Base-by-base conservation (phyloP, 2,329 filamentous ascomycete species). In the Fusarium zealandicum region DNA sequence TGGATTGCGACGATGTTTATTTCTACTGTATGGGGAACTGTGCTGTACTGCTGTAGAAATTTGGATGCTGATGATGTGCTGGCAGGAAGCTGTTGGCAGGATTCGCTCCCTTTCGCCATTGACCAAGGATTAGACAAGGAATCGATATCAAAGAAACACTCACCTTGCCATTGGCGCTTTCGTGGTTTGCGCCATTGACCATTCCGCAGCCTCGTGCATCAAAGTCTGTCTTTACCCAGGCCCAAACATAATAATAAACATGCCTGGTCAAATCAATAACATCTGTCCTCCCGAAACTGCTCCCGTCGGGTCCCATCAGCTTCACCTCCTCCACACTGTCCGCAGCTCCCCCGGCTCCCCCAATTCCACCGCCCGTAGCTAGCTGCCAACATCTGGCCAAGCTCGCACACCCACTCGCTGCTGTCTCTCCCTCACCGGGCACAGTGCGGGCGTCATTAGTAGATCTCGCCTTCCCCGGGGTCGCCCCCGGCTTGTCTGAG, bases 391-490 rank as follows among this genome's bases (percentile, higher is more conserved):
- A 31, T 32, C 13, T 20, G 38, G 22, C 25, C 30, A 35, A 37
- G 39, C 12, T n/a, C 45, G 17, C 52, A 48, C 43, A 49, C 37
- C 57, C 54, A 54, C 50, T 33, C 45, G 49, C 44, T 27, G 36
- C 42, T 41, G 32, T 39, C 44, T 18, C 44, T 55, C 44, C 31
- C 42, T 47, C 49, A 52, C 49, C 41, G 27, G 14, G 43, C 56
- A 61, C 58, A 57, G 58, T 59, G 58, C 50, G 59, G 49, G 49
- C 54, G 62, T 59, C 54, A 50, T 57, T 62, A 45, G 53, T 62
- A 45, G 53, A 61, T 64, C 57, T 67, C 51, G 54, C 60, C 49
- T 51, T 36, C 60, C 48, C 58, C 62, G 59, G 28, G 52, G 49
- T 62, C 50, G 51, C 45, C 54, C 59, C 53, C 40, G 61, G 39